Base-by-base conservation (phyloP, 805 yeast species). In the Scheffersomyces spartinae region DNA sequence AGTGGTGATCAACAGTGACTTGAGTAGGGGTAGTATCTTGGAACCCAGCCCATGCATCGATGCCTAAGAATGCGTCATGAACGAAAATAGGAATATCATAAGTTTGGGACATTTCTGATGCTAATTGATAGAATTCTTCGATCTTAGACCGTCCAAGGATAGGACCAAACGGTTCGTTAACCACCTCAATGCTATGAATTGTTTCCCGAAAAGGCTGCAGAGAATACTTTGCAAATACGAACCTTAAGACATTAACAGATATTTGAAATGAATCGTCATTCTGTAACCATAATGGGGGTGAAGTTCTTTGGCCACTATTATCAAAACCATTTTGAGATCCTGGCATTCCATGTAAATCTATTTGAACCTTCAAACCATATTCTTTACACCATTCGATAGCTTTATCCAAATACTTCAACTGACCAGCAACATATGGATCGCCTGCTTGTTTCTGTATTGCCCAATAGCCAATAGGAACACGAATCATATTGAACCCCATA, bases 301-400 rank as follows among this genome's bases (percentile, higher is more conserved):
- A n/a, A n/a, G n/a, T 71, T 41, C 85, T 59, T 15, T 65, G 49
- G 2, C 94, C 94, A 6, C 83, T 73, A 40, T 81, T 82, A 42
- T 81, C 88, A 56, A 81, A 81, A 9, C 93, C 93, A 47, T 82
- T 82, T 43, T 82, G 93, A 2, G 86, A 75, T 1, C 88, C 91
- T 5, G 93, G 91, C 7, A 67, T 75, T 9, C 91, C 85, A 40
- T 82, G 94, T 27, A 82, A 50, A 42, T 82, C 93, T 26, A 82
- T 52, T 76, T 81, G 73, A 4, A 74, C 78, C 31, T 77, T 68
- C 33, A 82, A 52, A 9, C 63, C 74, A 37, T 74, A 48, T 20
- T 57, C 55, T 13, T 67, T 49, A 11, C 79, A 72, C 93, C 93
- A 82, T 24, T 55, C 67, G 19, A 82, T 52, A 1, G 83, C 81